Conservation (phyloP, 768 basidiomycete species). For the Lyophyllum shimeji region DNA sequence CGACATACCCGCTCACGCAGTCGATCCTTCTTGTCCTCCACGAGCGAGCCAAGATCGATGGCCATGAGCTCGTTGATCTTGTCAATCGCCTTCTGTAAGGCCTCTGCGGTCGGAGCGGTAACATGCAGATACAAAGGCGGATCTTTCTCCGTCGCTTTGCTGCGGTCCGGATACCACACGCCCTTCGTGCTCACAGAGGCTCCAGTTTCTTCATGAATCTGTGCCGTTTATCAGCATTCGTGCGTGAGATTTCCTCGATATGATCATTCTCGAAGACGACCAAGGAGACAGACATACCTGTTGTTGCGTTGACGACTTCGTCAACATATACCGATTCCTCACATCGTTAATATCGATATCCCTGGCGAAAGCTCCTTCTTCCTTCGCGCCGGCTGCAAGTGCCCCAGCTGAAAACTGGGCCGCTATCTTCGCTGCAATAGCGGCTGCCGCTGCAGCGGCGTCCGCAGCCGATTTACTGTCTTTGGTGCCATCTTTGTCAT, state of each 20-base stretch:
- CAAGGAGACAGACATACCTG: slow-evolving; percentile 55
- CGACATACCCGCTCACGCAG: slow-evolving; percentile 59
- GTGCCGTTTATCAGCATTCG: not conserved
- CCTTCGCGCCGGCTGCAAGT: slow-evolving; percentile 43
- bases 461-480: slow-evolving; percentile 63
- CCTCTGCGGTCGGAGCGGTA: slow-evolving; percentile 69
- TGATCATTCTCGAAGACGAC: not conserved
- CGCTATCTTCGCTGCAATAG: slow-evolving; percentile 94
- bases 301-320: slow-evolving; percentile 88
- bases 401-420: slow-evolving; percentile 61
- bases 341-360: slow-evolving; percentile 98
- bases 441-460: slow-evolving; percentile 69
- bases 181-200: slow-evolving; percentile 93
- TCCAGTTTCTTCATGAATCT: slow-evolving; percentile 93
- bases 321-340: slow-evolving; percentile 91
- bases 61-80: slow-evolving; percentile 73
- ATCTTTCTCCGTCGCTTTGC: slow-evolving; percentile 88
- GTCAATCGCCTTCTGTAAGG: slow-evolving; percentile 64
- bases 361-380: slow-evolving; percentile 80
- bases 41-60: slow-evolving; percentile 76
- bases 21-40: slow-evolving; percentile 74
- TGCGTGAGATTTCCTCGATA: not conserved
- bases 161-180: slow-evolving; percentile 92
- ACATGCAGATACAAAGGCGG: slow-evolving; percentile 94
- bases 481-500: not conserved